phyloP scores from a whole-genome alignment of 331 rosid genomes.

The Ulmus americana region DNA sequence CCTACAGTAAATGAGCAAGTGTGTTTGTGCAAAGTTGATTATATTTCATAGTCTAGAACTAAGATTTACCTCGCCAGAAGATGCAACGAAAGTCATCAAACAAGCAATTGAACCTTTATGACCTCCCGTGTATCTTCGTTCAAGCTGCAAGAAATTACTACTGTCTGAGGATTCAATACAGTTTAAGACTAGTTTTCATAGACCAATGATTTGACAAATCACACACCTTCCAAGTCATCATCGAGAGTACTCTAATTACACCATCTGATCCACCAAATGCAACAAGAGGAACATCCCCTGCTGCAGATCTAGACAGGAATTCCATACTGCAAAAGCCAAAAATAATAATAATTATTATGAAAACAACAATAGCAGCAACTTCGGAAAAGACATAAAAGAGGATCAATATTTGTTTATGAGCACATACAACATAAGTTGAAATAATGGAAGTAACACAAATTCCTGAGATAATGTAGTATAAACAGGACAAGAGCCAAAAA shows the following conservation, averaged over 20 bases:
- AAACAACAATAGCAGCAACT: too few species aligned
- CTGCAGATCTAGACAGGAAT: slow-evolving; percentile 82
- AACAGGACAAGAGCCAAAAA: too few species aligned
- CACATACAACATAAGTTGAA: too few species aligned
- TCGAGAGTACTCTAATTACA: slow-evolving; percentile 94
- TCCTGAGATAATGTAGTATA: too few species aligned
- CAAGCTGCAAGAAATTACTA: slow-evolving; percentile 65
- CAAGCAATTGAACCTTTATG: slow-evolving; percentile 98
- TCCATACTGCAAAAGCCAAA: slow-evolving; percentile 74
- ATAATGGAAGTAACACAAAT: too few species aligned
- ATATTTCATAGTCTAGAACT: slow-evolving; percentile 15
- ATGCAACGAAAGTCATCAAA: slow-evolving; percentile 92
- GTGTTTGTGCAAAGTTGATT: not conserved
- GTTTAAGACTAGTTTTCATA: slow-evolving; percentile 9
- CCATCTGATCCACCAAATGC: slow-evolving; percentile 99
- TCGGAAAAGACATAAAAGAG: too few species aligned
- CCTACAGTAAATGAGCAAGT: too few species aligned
- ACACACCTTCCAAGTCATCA: slow-evolving; percentile 96
- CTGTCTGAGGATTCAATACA: slow-evolving; percentile 17
- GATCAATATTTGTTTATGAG: too few species aligned
- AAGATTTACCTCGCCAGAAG: slow-evolving; percentile 86
- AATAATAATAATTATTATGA: too few species aligned
- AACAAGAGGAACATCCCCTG: slow-evolving; percentile 90
- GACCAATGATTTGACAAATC: slow-evolving; percentile 22
- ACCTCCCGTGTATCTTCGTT: slow-evolving; percentile 91